These are phyloP conservation scores for Dendrobium officinale DNA, from an alignment of 106 monocot genomes.

Conservation along the genomic window DNA sequence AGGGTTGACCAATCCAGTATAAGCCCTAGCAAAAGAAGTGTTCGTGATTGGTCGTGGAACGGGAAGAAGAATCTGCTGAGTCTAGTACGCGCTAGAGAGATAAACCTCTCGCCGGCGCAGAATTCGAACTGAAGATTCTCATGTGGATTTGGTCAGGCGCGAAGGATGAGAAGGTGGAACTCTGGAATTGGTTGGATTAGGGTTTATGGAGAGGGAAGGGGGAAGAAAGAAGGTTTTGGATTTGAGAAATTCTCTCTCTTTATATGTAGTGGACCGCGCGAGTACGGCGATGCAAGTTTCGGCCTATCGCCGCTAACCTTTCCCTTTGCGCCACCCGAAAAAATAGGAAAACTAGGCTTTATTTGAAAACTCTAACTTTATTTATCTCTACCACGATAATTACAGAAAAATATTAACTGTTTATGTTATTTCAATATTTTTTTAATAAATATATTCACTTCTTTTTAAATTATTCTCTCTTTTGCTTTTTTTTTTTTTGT, in stretches of 20 bases:
- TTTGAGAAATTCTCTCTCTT: not conserved
- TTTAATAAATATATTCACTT: too few species aligned
- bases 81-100: not conserved
- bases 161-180: not conserved
- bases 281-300: too few species aligned
- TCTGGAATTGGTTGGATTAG: not conserved
- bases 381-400: too few species aligned
- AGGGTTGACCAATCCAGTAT: slow-evolving; percentile 17
- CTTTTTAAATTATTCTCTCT: too few species aligned
- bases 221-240: not conserved
- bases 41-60: not conserved
- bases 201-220: not conserved
- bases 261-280: not conserved
- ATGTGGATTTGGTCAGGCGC: not conserved
- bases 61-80: not conserved
- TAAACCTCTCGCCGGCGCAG: not conserved
- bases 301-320: too few species aligned
- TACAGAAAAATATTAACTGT: too few species aligned
- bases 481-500: too few species aligned
- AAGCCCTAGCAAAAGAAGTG: slow-evolving; percentile 7
- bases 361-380: too few species aligned
- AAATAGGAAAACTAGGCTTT: too few species aligned
- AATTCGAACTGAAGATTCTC: not conserved
- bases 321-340: too few species aligned
- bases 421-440: too few species aligned